Evolutionary conservation across 2,329 filamentous ascomycete species (phyloP).

Genomic region (Alternaria atra): DNA sequence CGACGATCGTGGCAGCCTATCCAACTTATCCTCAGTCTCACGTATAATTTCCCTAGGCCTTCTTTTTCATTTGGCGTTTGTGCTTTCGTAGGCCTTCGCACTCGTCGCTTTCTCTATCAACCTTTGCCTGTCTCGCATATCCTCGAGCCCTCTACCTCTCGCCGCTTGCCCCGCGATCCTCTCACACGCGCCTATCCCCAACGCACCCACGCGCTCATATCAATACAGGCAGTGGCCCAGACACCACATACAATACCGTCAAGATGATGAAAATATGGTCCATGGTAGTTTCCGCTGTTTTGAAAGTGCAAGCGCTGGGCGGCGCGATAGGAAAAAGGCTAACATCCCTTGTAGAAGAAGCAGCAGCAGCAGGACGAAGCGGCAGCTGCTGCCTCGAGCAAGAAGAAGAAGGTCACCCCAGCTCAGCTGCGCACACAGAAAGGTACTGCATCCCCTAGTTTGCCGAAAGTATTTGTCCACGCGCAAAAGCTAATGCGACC

Average conservation of each 20-base stretch:
- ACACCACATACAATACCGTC: constrained; percentile 38
- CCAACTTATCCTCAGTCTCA: constrained; percentile 15
- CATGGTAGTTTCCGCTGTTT: constrained; percentile 71
- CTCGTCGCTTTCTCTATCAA: constrained; percentile 1
- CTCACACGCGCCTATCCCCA: constrained; percentile 15
- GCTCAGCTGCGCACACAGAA: constrained; percentile 96
- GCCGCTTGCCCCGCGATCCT: constrained; percentile 26
- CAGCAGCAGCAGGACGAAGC: constrained; percentile 91
- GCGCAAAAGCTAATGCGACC: constrained; percentile 18
- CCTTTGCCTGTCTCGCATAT: neutral
- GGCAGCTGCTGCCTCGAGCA: constrained; percentile 78
- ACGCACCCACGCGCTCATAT: constrained; percentile 28
- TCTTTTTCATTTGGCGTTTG: constrained; percentile 26
- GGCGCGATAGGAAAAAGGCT: constrained; percentile 22
- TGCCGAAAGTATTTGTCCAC: neutral
- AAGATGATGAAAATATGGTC: constrained; percentile 99
- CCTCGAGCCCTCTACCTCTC: neutral
- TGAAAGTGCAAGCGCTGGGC: neutral
- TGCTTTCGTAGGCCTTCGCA: constrained; percentile 13
- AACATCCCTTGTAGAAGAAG: constrained; percentile 73
- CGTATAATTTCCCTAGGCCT: constrained; percentile 16
- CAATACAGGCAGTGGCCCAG: constrained; percentile 10
- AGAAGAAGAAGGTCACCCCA: constrained; percentile 99
- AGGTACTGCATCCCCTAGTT: constrained; percentile 64
- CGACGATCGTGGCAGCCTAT: constrained; percentile 26